phyloP scores from a whole-genome alignment of 305 asterid genomes.

The Salvia sclarea region DNA sequence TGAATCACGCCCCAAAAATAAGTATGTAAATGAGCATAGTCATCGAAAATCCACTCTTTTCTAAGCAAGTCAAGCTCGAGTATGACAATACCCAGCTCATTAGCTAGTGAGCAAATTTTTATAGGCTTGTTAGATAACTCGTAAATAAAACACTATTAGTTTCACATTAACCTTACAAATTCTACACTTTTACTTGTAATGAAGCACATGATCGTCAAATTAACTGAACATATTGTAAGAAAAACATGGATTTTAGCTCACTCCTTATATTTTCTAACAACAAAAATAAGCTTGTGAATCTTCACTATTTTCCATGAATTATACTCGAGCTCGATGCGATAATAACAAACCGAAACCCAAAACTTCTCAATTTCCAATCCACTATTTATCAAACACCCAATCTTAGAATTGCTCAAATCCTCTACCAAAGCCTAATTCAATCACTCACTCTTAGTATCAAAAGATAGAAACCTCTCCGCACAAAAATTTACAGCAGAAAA shows the following conservation, averaged over 20 bases:
- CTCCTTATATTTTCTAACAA: background rate
- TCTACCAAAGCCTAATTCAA: background rate
- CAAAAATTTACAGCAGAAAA: background rate
- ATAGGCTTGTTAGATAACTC: background rate
- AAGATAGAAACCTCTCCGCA: background rate
- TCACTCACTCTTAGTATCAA: background rate
- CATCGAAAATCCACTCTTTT: too few species aligned
- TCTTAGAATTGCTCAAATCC: background rate
- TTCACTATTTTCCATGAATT: background rate
- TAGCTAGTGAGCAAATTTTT: background rate
- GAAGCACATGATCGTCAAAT: background rate
- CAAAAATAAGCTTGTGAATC: too few species aligned
- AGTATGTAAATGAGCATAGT: background rate
- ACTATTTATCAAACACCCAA: background rate
- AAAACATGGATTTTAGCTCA: background rate
- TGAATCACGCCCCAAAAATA: background rate
- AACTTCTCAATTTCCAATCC: background rate
- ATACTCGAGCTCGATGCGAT: background rate
- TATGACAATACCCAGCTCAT: background rate
- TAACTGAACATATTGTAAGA: background rate
- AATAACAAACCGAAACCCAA: background rate
- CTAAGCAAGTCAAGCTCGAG: background rate
- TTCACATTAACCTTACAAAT: background rate
- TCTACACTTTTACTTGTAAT: background rate
- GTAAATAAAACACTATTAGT: background rate